A percentile compares a stretch with the other conserved stretches of the same genome.
phyloP scores from a whole-genome alignment of 2,329 filamentous ascomycete genomes.

The Phialophora chinensis region DNA sequence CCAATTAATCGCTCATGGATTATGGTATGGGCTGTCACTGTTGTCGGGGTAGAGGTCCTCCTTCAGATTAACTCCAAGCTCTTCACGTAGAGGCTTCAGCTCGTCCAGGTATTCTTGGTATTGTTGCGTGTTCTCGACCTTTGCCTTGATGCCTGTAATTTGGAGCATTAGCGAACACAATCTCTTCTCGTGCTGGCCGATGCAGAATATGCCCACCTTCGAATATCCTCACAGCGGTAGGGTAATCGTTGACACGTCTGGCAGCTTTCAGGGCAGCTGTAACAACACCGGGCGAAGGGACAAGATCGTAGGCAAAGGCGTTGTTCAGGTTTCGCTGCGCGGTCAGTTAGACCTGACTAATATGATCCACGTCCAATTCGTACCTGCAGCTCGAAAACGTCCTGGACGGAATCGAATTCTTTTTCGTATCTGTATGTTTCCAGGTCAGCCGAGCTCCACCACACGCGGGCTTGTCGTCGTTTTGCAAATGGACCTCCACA shows the following conservation, averaged over 20 bases:
- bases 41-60: slow-evolving; percentile 83
- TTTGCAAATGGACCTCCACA: background rate
- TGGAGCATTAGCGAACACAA: background rate
- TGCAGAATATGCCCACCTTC: slow-evolving; percentile 69
- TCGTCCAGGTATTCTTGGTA: slow-evolving; percentile 90
- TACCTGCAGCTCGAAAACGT: slow-evolving; percentile 99
- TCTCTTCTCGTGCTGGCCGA: background rate
- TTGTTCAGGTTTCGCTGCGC: slow-evolving; percentile 93
- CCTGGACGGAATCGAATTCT: slow-evolving; percentile 96
- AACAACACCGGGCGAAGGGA: slow-evolving; percentile 90
- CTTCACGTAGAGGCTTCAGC: slow-evolving; percentile 89
- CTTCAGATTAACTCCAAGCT: slow-evolving; percentile 88
- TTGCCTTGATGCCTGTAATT: slow-evolving; percentile 86
- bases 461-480: background rate
- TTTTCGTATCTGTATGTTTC: slow-evolving; percentile 86
- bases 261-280: slow-evolving; percentile 91
- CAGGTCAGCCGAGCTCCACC: slow-evolving; percentile 44
- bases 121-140: slow-evolving; percentile 98
- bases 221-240: slow-evolving; percentile 96
- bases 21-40: slow-evolving; percentile 40
- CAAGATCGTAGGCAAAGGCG: slow-evolving; percentile 99
- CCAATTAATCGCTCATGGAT: slow-evolving; percentile 32
- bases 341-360: slow-evolving; percentile 20
- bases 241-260: slow-evolving; percentile 96
- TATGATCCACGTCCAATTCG: slow-evolving; percentile 21